Evolutionary conservation across 2,329 filamentous ascomycete species (phyloP), one percentile per base, ranked within the genome.

Genomic region (Apiospora aurea): DNA sequence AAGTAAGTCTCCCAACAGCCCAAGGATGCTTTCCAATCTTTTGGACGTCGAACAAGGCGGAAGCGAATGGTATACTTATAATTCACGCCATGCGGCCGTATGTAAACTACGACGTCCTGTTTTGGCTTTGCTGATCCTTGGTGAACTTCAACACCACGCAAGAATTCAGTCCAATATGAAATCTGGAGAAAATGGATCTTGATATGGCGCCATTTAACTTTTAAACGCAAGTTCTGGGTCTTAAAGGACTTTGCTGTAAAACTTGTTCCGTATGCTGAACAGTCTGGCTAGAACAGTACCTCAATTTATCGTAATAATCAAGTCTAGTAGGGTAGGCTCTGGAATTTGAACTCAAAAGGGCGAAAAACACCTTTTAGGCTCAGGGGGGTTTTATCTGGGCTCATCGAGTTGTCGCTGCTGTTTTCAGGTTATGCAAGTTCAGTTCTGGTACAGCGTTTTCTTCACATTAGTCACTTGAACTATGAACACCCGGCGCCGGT

Each of bases 261-360:
- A 49, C 47, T 51, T 51, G n/a, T 51, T 51, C 49, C 5, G n/a
- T 51, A 51, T 51, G 13, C n/a, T 51, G n/a, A 51, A 51, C n/a
- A 51, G 8, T 51, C n/a, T 51, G 8, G 5, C n/a, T 51, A 14
- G n/a, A 51, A 51, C n/a, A 51, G n/a, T 51, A 51, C 13, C 49
- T 51, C 49, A 51, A 51, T 51, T 51, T 51, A 51, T 14, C n/a
- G n/a, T 51, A 51, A 51, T 51, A 51, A 51, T 51, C n/a, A 51
- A 51, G 49, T 51, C n/a, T 51, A 51, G n/a, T 51, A 26, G 8
- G 8, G n/a, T 51, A 51, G 8, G n/a, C 8, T 51, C n/a, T 51
- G n/a, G 8, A 51, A 51, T 51, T 51, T 14, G 8, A 51, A 51
- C 49, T 51, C 11, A 26, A 26, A 51, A n/a, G 49, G 49, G 49